Base-by-base conservation (phyloP, 805 yeast species). In the Candida corydali region DNA sequence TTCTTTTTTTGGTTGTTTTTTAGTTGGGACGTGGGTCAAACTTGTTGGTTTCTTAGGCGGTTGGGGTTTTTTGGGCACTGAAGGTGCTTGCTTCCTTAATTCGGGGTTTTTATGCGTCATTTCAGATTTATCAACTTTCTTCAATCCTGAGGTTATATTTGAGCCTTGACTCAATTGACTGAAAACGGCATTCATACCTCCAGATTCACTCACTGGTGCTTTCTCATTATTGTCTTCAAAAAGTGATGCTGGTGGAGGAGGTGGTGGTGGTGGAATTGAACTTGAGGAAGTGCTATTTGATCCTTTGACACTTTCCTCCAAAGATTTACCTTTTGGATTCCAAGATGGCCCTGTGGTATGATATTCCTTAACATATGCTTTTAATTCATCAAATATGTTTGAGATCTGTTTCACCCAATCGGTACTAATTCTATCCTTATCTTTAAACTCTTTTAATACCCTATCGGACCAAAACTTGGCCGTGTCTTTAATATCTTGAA, bases 391-490 rank as follows among this genome's bases (percentile, higher is more conserved):
- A 55, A 87, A 80, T 16, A 86, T 62, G 17, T 66, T 59, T 50
- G 77, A 61, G 54, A 78, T 86, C 11, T 60, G 52, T 43, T 80
- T 78, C 26, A 83, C 96, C 98, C 98, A 93, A 39, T 82, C 83
- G 17, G 74, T 80, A 33, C 86, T 86, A 38, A 65, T 66, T 26
- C 75, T 69, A 48, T 84, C 88, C 33, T 75, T 63, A 14, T 82
- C 95, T 60, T 76, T 87, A 65, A 65, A 80, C 43, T 87, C 96
- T 61, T 89, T 89, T 57, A 89, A 63, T 29, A 91, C 82, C 50
- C 95, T 77, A 63, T 93, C 89, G 8, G 95, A 76, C 88, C 97
- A 93, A 63, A 93, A 93, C 57, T 83, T 91, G 24, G 96, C 85
- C 15, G 94, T 78, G 54, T 93, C 98, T 55, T 82, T 85, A 63